Evolutionary conservation across 164 flowering plant genomes (phyloP), one percentile per base, ranked within the genome.

Genomic region (Berberis thunbergii): DNA sequence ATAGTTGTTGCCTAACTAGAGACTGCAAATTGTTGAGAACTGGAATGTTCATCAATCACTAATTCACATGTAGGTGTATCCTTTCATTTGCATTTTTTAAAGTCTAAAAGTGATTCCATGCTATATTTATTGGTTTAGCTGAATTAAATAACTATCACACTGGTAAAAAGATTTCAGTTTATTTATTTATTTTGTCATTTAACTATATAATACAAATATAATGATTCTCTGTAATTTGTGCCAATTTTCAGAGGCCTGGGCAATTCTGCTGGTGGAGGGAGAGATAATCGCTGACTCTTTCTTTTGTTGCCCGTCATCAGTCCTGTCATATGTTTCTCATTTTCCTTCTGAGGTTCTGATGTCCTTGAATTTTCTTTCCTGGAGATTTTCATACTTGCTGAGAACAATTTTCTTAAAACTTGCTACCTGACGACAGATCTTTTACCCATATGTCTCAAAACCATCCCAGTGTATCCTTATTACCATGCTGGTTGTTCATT

Each of bases 211-310:
- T 52, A 10, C n/a, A 52, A 10, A 10, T 52, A 52, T 52, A 52
- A 12, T 52, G 13, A 52, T 52, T 52, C 2, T 11, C 11, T 52
- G n/a, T 52, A 1, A 2, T 52, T 52, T 12, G 54, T 52, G 54
- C 13, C 2, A 7, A 52, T 10, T 52, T 52, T 52, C 76, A 82
- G 85, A 81, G 79, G 76, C 41, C 56, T 75, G 58, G 71, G 76
- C 54, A 52, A 52, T 52, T 26, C n/a, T 11, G 65, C 65, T 46
- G 77, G 73, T 60, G 80, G 85, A 59, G 73, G 70, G 66, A 76
- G 74, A 70, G 81, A 78, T 56, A 74, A 74, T 67, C 82, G 76
- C 68, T 82, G 76, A 76, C 57, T 65, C 44, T 58, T 56, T 41
- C 7, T 62, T 74, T 52, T 54, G 79, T 50, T 59, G 62, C 45